Base-by-base conservation (phyloP, 371 early-diverging fungal genomes). In the Catenaria anguillulae region DNA sequence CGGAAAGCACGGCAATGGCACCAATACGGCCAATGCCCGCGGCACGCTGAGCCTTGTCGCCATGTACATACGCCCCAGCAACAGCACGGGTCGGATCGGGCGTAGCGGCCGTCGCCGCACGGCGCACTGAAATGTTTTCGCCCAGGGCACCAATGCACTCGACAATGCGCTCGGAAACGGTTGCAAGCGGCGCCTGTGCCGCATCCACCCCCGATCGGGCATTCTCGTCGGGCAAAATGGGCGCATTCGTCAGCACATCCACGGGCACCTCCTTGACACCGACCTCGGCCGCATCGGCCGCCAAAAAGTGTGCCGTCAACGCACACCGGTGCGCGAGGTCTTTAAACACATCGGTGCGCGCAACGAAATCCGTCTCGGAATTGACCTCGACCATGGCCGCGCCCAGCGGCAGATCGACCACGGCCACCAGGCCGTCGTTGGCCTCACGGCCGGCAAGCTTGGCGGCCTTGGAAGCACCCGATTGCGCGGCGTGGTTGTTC, bases 361-460 rank as follows among this genome's bases (percentile, higher is more conserved):
- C 84, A 12, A 93, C 96, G 77, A 95, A 95, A 70, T 95, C 96
- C 0, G 96, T 92, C 71, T 95, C 96, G 65, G 90, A 90, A 73
- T 88, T 86, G 56, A 67, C 69, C 13, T 75, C 74, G 34, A 78
- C 71, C 13, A 78, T 68, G 40, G 80, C 79, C 26, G 52, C 26
- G 31, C 52, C 52, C 1, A 29, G 29, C 26, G 52, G 52, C 26
- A 29, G 8, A 29, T 50, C 52, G 29, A 19, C 29, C 6, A 87
- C 81, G 13, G 85, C 86, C 29, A 92, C 75, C 3, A 89, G 79
- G 56, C 90, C 88, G 65, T 86, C 85, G 33, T 71, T 67, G 23
- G 87, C 79, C 45, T 74, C 73, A 5, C 88, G 78, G 37, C 61
- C 73, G 62, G 73, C 77, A 54, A 86, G 73, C 66, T 88, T 89